Evolutionary conservation across 305 asterid species (phyloP).

Genomic region (Andrographis paniculata): DNA sequence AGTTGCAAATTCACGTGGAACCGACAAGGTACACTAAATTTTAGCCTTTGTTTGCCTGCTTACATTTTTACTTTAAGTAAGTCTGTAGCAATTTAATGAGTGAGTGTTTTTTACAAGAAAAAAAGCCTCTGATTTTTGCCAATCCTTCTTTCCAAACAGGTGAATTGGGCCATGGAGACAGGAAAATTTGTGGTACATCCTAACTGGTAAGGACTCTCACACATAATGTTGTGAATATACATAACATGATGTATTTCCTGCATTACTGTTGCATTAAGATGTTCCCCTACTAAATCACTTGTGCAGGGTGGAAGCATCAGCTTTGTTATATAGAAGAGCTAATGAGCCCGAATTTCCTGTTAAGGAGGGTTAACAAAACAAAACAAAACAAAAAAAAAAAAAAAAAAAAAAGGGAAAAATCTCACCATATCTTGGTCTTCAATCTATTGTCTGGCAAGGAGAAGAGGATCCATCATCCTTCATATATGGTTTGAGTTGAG

Average conservation of each 20-base stretch:
- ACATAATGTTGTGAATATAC: background rate
- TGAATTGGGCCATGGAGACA: slow-evolving; percentile 71
- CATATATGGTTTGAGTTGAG: too few relatives aligned
- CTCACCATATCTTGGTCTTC: too few relatives aligned
- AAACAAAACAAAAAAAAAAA: too few relatives aligned
- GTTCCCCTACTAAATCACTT: slow-evolving; percentile 12
- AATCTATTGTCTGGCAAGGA: too few relatives aligned
- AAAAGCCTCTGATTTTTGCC: background rate
- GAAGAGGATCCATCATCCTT: too few relatives aligned
- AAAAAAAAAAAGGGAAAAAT: too few relatives aligned
- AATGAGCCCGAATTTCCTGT: slow-evolving; percentile 85
- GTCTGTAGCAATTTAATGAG: background rate
- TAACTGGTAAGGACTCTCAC: slow-evolving; percentile 64
- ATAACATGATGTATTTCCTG: background rate
- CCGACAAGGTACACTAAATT: slow-evolving; percentile 65
- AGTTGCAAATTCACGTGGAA: slow-evolving; percentile 88
- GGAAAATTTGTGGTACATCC: slow-evolving; percentile 92
- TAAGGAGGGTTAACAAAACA: slow-evolving; percentile 52
- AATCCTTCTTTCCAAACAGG: slow-evolving; percentile 35
- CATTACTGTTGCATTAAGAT: slow-evolving; percentile 14
- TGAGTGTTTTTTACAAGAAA: background rate
- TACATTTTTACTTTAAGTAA: too few relatives aligned
- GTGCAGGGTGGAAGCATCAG: slow-evolving; percentile 97
- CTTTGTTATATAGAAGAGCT: slow-evolving; percentile 89
- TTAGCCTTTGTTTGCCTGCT: background rate